Conservation (phyloP, 805 yeast genomes). For the Sugiyamaella chiloensis region DNA sequence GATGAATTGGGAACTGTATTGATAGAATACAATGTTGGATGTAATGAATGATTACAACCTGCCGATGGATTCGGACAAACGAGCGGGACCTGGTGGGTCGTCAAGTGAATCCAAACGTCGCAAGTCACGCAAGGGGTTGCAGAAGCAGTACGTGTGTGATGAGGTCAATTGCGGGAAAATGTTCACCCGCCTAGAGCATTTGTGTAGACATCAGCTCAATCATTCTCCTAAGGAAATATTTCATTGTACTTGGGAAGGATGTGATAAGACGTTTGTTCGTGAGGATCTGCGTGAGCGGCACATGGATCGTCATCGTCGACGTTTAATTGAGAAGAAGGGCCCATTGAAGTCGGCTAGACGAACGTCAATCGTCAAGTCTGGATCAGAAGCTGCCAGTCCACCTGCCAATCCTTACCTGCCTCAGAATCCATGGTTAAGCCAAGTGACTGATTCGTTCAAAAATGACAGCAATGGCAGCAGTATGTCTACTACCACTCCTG, state of each 20-base stretch:
- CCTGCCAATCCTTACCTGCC: slow-evolving; percentile 2
- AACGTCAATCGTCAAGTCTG: neutral
- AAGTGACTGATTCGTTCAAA: neutral
- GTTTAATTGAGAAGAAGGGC: slow-evolving; percentile 11
- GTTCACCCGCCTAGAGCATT: slow-evolving; percentile 30
- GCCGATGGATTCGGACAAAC: slow-evolving; percentile 2
- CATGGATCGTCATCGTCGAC: slow-evolving; percentile 31
- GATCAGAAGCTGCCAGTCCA: neutral
- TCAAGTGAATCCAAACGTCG: slow-evolving; percentile 18
- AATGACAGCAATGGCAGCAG: neutral
- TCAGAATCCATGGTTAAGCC: slow-evolving; percentile 4
- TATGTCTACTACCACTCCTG: neutral
- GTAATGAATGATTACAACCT: slow-evolving; percentile 7
- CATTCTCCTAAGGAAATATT: slow-evolving; percentile 36
- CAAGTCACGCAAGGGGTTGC: slow-evolving; percentile 30
- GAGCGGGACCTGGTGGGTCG: neutral
- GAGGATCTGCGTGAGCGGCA: slow-evolving; percentile 35
- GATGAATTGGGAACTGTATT: no score
- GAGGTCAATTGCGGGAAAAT: slow-evolving; percentile 27
- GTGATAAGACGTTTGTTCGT: slow-evolving; percentile 35
- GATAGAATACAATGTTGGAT: slow-evolving; percentile 3
- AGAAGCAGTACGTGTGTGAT: slow-evolving; percentile 29
- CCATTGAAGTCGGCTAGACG: slow-evolving; percentile 7
- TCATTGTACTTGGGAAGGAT: slow-evolving; percentile 33
- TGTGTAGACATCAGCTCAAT: slow-evolving; percentile 30